Evolutionary conservation across 306 rosid genomes (phyloP).

Genomic region (Fragaria ananassa): DNA sequence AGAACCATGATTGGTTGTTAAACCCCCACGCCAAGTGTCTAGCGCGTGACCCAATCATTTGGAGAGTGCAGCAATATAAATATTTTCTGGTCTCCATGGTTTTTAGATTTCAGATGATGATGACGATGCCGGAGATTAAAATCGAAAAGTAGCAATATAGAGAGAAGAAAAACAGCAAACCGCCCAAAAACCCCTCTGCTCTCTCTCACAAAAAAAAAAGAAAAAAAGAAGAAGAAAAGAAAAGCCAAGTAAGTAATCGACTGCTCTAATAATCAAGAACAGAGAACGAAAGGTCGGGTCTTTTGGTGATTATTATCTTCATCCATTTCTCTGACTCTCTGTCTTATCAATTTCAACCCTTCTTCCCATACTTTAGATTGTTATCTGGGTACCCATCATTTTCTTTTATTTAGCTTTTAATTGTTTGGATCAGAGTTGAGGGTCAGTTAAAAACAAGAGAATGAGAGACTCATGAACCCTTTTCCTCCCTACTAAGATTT

Average conservation of each 20-base stretch:
- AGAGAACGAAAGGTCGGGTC: background rate
- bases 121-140: background rate
- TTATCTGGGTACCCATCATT: conserved; percentile 13
- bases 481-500: too few species aligned
- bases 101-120: conserved; percentile 27
- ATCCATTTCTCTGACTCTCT: conserved; percentile 2
- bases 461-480: conserved; percentile 20
- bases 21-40: background rate
- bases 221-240: too few species aligned
- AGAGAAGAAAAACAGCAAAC: conserved; percentile 22
- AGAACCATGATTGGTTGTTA: background rate
- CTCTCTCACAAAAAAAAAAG: background rate
- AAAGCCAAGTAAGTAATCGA: conserved; percentile 22
- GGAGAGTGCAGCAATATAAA: background rate
- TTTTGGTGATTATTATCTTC: background rate
- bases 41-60: conserved; percentile 14
- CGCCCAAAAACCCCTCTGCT: background rate
- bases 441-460: background rate
- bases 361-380: conserved; percentile 7
- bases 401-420: background rate
- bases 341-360: conserved; percentile 37
- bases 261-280: conserved; percentile 14
- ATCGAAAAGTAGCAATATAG: background rate
- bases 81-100: conserved; percentile 29
- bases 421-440: background rate